These are phyloP conservation scores for Suillus occidentalis DNA, from an alignment of 768 basidiomycete species.

Conservation along the genomic window DNA sequence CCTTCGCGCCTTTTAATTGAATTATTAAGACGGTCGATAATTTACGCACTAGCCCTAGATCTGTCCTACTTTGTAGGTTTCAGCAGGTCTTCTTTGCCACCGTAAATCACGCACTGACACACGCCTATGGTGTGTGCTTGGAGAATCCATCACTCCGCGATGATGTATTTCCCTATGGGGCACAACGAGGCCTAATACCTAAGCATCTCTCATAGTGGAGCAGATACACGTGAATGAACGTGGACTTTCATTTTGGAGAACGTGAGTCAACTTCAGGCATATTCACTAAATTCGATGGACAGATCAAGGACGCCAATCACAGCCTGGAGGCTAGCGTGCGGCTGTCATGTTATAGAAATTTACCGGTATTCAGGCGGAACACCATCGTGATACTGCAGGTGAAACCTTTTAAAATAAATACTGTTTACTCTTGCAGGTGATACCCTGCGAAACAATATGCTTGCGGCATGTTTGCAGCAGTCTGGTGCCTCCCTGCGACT, in stretches of 20 bases:
- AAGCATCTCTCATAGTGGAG: neutral
- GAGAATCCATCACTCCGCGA: conserved; percentile 9
- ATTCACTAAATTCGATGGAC: conserved; percentile 1
- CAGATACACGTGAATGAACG: conserved; percentile 3
- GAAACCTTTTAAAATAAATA: neutral
- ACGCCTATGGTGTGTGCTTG: conserved; percentile 1
- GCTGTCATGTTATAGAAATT: neutral
- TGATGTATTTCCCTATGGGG: conserved; percentile 2
- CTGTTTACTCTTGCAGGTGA: neutral
- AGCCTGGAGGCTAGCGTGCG: conserved; percentile 1
- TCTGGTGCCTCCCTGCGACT: neutral
- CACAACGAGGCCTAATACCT: conserved; percentile 3
- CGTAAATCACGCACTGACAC: conserved; percentile 8
- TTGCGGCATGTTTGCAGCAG: neutral
- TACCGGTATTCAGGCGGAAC: neutral
- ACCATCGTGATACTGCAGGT: neutral
- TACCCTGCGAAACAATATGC: neutral
- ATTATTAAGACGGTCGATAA: conserved; percentile 1
- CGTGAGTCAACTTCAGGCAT: neutral
- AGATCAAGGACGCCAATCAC: neutral
- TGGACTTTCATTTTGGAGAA: conserved; percentile 1
- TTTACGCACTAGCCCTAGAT: conserved; percentile 6
- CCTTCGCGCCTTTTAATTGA: conserved; percentile 4
- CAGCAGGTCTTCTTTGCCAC: conserved; percentile 3
- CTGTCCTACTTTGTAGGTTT: neutral